Base-by-base conservation (phyloP, 371 early-diverging fungal species). In the Choanephora cucurbitarum region DNA sequence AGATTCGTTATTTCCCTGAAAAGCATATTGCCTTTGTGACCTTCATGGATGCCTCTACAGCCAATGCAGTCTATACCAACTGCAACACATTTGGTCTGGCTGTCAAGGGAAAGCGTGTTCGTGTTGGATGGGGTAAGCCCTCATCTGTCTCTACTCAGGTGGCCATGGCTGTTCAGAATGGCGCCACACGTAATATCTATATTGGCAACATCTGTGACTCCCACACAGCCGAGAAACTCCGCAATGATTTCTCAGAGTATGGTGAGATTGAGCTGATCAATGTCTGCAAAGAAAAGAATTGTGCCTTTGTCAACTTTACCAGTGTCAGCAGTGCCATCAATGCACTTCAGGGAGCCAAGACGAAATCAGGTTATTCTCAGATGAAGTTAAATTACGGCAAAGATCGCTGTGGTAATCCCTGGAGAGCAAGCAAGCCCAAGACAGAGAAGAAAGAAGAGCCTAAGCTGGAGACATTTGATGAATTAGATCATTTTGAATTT, bases 251-350 rank as follows among this genome's bases (percentile, higher is more conserved):
- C 57, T 61, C 80, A 11, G 73, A 77, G 24, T 94, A 74, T 69
- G 94, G 94, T 5, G 84, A 87, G 17, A 82, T 94, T 24, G 95
- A 94, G 51, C 63, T 82, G 39, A 78, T 94, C 52, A 87, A 91
- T 61, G 75, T 89, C 0, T 64, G 90, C 13, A 63, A 56, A 34
- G 92, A 90, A 47, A 89, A 89, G 68, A 85, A 81, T 41, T 88
- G 90, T 55, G 95, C 84, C 5, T 94, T 94, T 71, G 90, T 93
- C 52, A 92, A 92, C 64, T 88, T 91, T 69, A 81, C 85, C 11
- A 79, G 74, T 47, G 72, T 94, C 13, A 55, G 62, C 0, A 79
- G 76, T 51, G 74, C 92, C 14, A 55, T 69, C 0, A 82, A 78
- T 43, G 87, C 85, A 13, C 17, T 51, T 7, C 72, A 78, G 7